A percentile compares a stretch with the other conserved stretches of the same genome.
Evolutionary conservation across 2,329 filamentous ascomycete genomes (phyloP).

Genomic region (Venturia oleaginea): DNA sequence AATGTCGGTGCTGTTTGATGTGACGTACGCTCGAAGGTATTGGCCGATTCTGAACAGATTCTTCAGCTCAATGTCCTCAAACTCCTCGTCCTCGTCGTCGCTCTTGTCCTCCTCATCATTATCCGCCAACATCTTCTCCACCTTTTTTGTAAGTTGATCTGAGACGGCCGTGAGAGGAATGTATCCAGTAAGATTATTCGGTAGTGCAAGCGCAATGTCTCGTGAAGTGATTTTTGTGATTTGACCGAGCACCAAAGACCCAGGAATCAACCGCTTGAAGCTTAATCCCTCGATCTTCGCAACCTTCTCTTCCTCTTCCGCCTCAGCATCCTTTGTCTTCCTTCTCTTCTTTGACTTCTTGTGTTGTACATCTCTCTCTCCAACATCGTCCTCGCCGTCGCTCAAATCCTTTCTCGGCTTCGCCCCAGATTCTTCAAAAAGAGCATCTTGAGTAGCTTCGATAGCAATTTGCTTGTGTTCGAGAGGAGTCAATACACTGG

Average conservation of each 20-base stretch:
- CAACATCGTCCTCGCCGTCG: constrained; percentile 35
- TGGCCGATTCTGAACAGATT: constrained; percentile 74
- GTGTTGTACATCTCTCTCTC: constrained; percentile 38
- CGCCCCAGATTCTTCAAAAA: constrained; percentile 70
- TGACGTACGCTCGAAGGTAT: constrained; percentile 76
- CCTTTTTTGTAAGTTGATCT: constrained; percentile 61
- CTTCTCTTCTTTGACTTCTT: constrained; percentile 43
- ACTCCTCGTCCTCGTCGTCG: constrained; percentile 43
- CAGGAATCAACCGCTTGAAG: constrained; percentile 58
- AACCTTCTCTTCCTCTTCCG: constrained; percentile 11
- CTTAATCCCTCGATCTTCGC: constrained; percentile 14
- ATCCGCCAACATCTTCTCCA: constrained; percentile 58
- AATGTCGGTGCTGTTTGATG: constrained; percentile 62
- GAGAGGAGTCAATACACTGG: constrained; percentile 78
- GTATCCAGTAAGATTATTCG: constrained; percentile 87
- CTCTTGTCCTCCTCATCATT: constrained; percentile 49
- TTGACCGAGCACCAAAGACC: constrained; percentile 80
- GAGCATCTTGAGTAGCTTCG: constrained; percentile 82
- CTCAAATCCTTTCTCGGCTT: constrained; percentile 45
- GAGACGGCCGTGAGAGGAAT: constrained; percentile 91
- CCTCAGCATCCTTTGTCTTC: constrained; percentile 36
- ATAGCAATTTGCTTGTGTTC: constrained; percentile 96
- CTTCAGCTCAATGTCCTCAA: constrained; percentile 59
- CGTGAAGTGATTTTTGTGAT: constrained; percentile 71
- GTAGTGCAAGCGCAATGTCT: constrained; percentile 72